phyloP scores from a whole-genome alignment of 805 yeast genomes.

The Priceomyces castillae region DNA sequence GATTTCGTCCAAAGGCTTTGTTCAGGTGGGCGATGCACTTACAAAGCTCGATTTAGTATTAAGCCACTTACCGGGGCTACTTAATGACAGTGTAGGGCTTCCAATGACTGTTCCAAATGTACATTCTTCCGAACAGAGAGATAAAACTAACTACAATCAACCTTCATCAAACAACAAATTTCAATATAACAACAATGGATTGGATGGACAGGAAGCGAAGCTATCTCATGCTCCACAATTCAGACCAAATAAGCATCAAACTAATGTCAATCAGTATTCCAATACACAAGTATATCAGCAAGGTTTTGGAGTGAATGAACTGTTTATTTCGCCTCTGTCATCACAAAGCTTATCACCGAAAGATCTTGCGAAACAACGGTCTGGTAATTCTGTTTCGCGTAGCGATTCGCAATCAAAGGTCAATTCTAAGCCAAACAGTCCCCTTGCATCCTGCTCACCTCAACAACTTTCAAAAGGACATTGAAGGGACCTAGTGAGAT shows the following conservation, averaged over 20 bases:
- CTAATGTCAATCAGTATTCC: slow-evolving; percentile 8
- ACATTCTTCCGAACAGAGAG: slow-evolving; percentile 12
- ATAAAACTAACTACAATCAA: background rate
- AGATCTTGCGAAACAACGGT: slow-evolving; percentile 20
- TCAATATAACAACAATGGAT: background rate
- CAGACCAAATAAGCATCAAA: slow-evolving; percentile 6
- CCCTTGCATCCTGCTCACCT: slow-evolving; percentile 18
- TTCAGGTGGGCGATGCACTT: slow-evolving; percentile 74
- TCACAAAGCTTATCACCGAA: slow-evolving; percentile 31
- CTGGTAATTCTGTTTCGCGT: background rate
- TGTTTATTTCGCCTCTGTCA: slow-evolving; percentile 23
- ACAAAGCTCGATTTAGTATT: slow-evolving; percentile 68
- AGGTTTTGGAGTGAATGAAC: slow-evolving; percentile 12
- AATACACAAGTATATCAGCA: slow-evolving; percentile 12
- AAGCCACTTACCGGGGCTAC: slow-evolving; percentile 70
- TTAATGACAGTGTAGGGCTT: slow-evolving; percentile 37
- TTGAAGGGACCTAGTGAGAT: too few relatives aligned
- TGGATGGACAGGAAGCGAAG: background rate
- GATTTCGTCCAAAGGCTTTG: slow-evolving; percentile 72
- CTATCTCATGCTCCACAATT: background rate
- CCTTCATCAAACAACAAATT: background rate
- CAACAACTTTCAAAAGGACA: background rate
- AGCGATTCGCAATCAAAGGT: slow-evolving; percentile 1
- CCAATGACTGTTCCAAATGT: slow-evolving; percentile 38
- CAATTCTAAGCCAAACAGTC: slow-evolving; percentile 18